A percentile compares a stretch with the other conserved stretches of the same genome.
Evolutionary conservation across 352 stramenopile genomes (phyloP).

Genomic region (Phytophthora cryptogea): DNA sequence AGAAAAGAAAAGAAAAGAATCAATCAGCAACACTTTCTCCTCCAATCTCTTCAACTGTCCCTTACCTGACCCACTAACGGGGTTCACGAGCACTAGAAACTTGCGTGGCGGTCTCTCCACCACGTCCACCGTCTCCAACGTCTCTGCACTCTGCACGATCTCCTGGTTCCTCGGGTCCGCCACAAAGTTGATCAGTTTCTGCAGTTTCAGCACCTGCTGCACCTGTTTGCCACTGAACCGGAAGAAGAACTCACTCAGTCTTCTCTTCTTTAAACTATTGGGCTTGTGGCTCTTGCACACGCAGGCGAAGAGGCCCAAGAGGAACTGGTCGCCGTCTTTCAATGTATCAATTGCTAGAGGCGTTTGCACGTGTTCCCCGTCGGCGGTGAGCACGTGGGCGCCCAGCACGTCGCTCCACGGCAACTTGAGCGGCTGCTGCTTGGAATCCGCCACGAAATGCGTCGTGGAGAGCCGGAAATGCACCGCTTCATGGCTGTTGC

Average conservation of each 20-base stretch:
- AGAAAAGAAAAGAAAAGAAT: no score
- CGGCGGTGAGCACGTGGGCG: constrained; percentile 51
- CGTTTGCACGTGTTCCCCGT: constrained; percentile 40
- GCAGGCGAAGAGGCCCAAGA: constrained; percentile 55
- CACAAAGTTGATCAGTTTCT: constrained; percentile 52
- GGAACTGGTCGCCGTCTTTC: constrained; percentile 28
- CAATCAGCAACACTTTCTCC: background rate
- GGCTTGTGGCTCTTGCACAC: constrained; percentile 32
- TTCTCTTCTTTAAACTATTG: constrained; percentile 43
- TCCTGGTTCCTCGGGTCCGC: constrained; percentile 47
- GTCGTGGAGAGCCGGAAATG: constrained; percentile 30
- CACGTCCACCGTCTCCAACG: constrained; percentile 38
- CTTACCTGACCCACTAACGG: constrained; percentile 54
- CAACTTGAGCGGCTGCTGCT: constrained; percentile 28
- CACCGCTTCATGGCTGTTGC: constrained; percentile 28
- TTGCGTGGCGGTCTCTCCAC: constrained; percentile 31
- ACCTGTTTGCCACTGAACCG: constrained; percentile 47
- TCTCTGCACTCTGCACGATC: constrained; percentile 22
- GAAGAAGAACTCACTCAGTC: constrained; percentile 52
- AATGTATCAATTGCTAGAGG: constrained; percentile 21
- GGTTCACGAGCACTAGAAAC: constrained; percentile 79
- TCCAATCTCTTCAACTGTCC: background rate
- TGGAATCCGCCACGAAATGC: constrained; percentile 21
- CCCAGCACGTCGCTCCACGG: constrained; percentile 58
- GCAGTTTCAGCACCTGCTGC: constrained; percentile 37